A percentile compares a stretch with the other conserved stretches of the same genome.
Evolutionary conservation across 2,329 filamentous ascomycete genomes (phyloP).

Genomic region (Pseudogymnoascus pannorum): DNA sequence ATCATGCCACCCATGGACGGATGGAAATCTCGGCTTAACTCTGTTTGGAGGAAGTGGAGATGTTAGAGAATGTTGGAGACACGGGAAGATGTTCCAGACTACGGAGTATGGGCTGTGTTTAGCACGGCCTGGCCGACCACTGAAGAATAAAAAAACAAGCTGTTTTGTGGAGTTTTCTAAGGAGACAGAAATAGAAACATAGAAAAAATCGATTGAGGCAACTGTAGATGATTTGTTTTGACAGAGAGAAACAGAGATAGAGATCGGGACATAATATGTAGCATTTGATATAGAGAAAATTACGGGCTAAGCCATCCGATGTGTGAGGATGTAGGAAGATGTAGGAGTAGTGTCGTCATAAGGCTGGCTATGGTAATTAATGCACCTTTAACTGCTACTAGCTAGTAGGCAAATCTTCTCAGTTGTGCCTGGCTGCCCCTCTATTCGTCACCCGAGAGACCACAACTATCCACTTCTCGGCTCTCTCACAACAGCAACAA

Average conservation of each 20-base stretch:
- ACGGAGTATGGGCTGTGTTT: not conserved
- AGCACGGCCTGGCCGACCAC: slow-evolving; percentile 1
- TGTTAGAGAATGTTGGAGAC: slow-evolving; percentile 7
- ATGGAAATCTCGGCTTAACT: not conserved
- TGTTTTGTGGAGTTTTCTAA: not conserved
- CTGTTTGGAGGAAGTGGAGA: not conserved
- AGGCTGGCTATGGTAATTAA: not conserved
- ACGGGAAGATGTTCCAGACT: slow-evolving; percentile 2
- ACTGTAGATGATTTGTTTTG: not conserved
- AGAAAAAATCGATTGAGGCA: not conserved
- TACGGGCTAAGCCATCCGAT: not conserved
- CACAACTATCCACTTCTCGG: not conserved
- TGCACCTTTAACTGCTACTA: not conserved
- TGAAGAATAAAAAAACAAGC: not conserved
- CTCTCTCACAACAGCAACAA: slow-evolving; percentile 7
- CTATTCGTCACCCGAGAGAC: slow-evolving; percentile 5
- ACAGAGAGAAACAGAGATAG: not conserved
- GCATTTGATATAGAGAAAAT: too few relatives aligned
- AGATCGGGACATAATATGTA: not conserved
- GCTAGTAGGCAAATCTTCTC: not conserved
- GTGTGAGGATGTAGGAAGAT: not conserved
- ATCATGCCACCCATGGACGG: not conserved
- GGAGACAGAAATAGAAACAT: not conserved
- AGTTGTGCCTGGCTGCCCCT: not conserved
- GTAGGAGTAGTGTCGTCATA: not conserved